phyloP scores from a whole-genome alignment of 495 filamentous ascomycete species.

The Penicillium waksmanii region DNA sequence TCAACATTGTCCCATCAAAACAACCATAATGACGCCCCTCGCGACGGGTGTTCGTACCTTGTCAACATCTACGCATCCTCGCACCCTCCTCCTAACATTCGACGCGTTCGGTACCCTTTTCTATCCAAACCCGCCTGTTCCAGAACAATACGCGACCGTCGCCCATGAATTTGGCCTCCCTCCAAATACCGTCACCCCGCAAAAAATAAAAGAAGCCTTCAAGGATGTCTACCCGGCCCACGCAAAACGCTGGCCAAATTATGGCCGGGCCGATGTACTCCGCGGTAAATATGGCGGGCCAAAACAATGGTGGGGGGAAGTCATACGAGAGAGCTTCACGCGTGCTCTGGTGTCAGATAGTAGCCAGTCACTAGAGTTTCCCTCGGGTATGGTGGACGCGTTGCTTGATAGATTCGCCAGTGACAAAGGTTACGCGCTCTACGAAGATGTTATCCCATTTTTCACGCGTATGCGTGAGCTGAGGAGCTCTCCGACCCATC shows the following conservation, averaged over 20 bases:
- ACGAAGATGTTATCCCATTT: slow-evolving; percentile 56
- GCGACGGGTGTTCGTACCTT: neutral
- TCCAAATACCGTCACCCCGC: slow-evolving; percentile 32
- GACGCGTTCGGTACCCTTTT: slow-evolving; percentile 83
- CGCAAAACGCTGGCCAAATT: slow-evolving; percentile 61
- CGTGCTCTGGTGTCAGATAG: slow-evolving; percentile 16
- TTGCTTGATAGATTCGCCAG: slow-evolving; percentile 66
- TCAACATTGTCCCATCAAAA: too few species aligned
- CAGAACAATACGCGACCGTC: slow-evolving; percentile 62
- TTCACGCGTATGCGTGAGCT: slow-evolving; percentile 48
- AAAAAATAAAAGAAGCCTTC: slow-evolving; percentile 39
- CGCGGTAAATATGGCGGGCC: slow-evolving; percentile 55
- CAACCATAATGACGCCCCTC: neutral
- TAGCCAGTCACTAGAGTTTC: slow-evolving; percentile 20
- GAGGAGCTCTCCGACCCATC: slow-evolving; percentile 2
- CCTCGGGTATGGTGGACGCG: slow-evolving; percentile 52
- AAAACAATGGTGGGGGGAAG: slow-evolving; percentile 72
- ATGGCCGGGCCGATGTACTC: slow-evolving; percentile 56
- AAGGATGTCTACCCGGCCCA: slow-evolving; percentile 56
- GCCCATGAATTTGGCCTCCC: slow-evolving; percentile 62
- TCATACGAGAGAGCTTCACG: slow-evolving; percentile 43
- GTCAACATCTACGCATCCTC: slow-evolving; percentile 6
- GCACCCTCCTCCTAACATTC: slow-evolving; percentile 65
- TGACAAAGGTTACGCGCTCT: slow-evolving; percentile 61
- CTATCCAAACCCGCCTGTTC: slow-evolving; percentile 60